Base-by-base conservation (phyloP, 2,329 filamentous ascomycete species). In the Bipolaris victoriae region DNA sequence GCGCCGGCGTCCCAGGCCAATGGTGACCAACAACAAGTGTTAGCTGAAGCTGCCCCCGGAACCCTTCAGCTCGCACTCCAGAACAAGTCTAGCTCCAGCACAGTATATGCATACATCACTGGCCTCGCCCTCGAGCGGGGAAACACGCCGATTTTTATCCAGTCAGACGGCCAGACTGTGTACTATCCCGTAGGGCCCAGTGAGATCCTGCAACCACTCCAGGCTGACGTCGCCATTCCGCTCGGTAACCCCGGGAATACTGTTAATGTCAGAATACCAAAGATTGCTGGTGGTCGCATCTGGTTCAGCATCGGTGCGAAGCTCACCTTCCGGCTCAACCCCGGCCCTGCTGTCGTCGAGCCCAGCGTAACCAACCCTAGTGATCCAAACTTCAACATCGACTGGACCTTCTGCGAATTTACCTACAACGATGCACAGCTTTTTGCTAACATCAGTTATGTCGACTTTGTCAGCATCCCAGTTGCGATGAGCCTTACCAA, bases 291-390 rank as follows among this genome's bases (percentile, higher is more conserved):
- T 20, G 89, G 85, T 1, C 84, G 90, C 51, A 85, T 92, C 71
- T 93, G 88, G 87, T 89, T 91, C 74, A 86, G 82, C 54, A 79
- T 85, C 57, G 84, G 84, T 64, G 77, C 77, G 43, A 83, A 82
- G 35, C 80, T 92, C 47, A 86, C 82, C 1, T 93, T 93, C 75
- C 79, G 85, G 11, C 74, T 92, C 50, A 93, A 93, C 74, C 88
- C 86, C 1, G 87, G 86, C 15, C 87, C 90, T 6, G 88, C 85
- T 1, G 81, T 93, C 13, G 90, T 92, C 41, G 90, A 92, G 76
- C 90, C 90, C 0, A 88, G 87, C 9, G 86, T 88, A 24, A 88
- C 85, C 31, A 92, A 92, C 73, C 73, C 81, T 0, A 73, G 81
- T 65, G 80, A 83, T 55, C 78, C 78, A 1, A 82, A 81, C 62